These are phyloP conservation scores for Emydomyces testavorans DNA, from an alignment of 2,329 filamentous ascomycete species.

Conservation along the genomic window DNA sequence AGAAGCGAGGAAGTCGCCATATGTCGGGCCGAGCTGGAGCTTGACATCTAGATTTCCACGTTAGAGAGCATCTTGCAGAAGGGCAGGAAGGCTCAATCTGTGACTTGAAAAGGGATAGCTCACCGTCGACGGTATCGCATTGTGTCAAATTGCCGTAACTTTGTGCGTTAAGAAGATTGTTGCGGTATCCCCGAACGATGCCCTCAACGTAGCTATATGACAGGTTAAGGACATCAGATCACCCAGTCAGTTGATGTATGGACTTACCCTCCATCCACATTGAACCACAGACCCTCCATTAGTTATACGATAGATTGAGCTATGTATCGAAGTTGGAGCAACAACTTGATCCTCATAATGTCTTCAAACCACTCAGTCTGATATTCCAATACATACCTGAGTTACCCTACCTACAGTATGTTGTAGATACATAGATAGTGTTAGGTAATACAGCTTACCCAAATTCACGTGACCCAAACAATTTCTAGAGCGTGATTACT, in stretches of 20 bases:
- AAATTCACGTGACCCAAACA: too few species aligned
- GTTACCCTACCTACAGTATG: too few species aligned
- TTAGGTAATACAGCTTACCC: too few species aligned
- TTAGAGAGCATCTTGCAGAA: background rate
- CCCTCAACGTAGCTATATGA: slow-evolving; percentile 77
- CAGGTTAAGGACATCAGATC: slow-evolving; percentile 17
- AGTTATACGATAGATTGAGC: background rate
- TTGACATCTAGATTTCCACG: slow-evolving; percentile 66
- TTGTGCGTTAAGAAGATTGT: slow-evolving; percentile 74
- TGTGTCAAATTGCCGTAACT: slow-evolving; percentile 95
- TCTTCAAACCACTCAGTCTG: background rate
- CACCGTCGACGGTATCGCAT: slow-evolving; percentile 95
- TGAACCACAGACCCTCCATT: slow-evolving; percentile 92
- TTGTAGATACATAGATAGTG: too few species aligned
- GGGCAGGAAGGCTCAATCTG: background rate
- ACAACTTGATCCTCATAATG: background rate
- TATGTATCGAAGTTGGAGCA: background rate
- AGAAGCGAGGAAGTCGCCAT: slow-evolving; percentile 89
- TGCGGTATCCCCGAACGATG: slow-evolving; percentile 93
- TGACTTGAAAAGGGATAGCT: slow-evolving; percentile 19
- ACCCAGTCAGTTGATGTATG: background rate
- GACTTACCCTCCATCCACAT: slow-evolving; percentile 77
- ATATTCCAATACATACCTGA: too few species aligned
- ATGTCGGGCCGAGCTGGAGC: slow-evolving; percentile 89
- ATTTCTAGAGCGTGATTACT: slow-evolving; percentile 9